Evolutionary conservation across 306 rosid genomes (phyloP), one percentile per base, ranked within the genome.

Genomic region (Gillenia trifoliata): DNA sequence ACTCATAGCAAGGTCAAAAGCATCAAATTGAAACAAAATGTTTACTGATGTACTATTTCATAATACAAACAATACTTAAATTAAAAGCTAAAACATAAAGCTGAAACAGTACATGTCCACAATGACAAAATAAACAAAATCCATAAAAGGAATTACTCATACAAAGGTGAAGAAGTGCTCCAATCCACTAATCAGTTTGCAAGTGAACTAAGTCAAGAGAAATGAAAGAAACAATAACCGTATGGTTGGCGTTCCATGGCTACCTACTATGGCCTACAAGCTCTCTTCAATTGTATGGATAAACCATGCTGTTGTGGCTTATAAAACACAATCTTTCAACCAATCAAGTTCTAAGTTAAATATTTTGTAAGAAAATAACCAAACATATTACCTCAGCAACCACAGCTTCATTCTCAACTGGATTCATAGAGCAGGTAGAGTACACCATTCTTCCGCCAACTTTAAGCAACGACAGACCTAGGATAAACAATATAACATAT

Each of bases 391-490:
- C 99, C 99, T 95, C 99, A 56, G 93, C 90, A 84, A 95, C 85
- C 77, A 95, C 99, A 34, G 99, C 99, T 78, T 95, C 99, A 78
- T 95, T 92, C 85, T 95, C 99, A 75, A 95, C 83, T 47, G 99
- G 99, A 85, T 95, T 95, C 98, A 92, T 92, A 47, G 99, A 92
- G 84, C 99, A 95, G 6, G 99, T 95, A 36, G 98, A 95, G 82
- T 95, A 95, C 61, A 95, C 98, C 90, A 95, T 90, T 89, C 93
- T 89, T 70, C 97, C 99, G 67, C 97, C 98, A 83, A 90, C 86
- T 88, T 90, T 95, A 70, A 95, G 97, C 85, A 92, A 79, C 75
- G 91, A 81, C 74, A 90, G 20, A 78, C 99, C 99, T 95, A 84
- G 75, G 74, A 73, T 68, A 76, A 78, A 75, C 74, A 82, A 77